Evolutionary conservation across 345 rosid species (phyloP), one percentile per base, ranked within the genome.

Genomic region (Salix viminalis): DNA sequence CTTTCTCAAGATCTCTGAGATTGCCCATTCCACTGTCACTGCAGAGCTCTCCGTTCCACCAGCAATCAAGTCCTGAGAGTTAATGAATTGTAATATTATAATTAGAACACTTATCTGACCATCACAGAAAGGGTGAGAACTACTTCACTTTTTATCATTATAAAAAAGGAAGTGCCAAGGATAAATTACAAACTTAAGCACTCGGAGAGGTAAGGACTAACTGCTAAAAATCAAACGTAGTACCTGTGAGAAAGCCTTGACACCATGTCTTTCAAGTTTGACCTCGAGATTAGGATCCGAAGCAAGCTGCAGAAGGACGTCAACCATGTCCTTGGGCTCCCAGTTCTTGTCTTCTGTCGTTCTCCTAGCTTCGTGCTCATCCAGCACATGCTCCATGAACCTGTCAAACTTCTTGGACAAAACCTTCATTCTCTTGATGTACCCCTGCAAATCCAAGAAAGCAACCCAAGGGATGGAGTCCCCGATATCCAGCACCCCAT

Each of bases 1-100:
- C 42, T 82, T 87, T 65, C 70, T 87, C n/a, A 87, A 8, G 0
- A 89, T 66, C 67, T 89, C 92, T 0, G 90, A 86, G 2, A 90
- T 80, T 34, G 91, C 89, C 91, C 94, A 90, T 81, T 90, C 94
- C 16, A 89, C 84, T 0, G 89, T 89, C 46, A 87, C 87, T 0
- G 92, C 88, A 4, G 91, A 90, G 69, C 90, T 89, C 77, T 90
- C 92, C 0, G 94, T 90, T 23, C 92, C 94, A 1, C 90, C 94
- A 1, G 87, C 91, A 2, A 87, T 84, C 75, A 89, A 19, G 58
- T 89, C 94, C 94, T 90, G 74, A 69, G 23, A 7, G 46, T 16
- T 13, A 1, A 66, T 32, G 50, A 3, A 7, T 65, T 19, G 8
- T 23, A 54, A 0, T 14, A 0, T 1, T 15, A 50, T 50, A 50